A percentile compares a stretch with the other conserved stretches of the same genome.
These are phyloP conservation scores for Solanum etuberosum DNA, from an alignment of 257 asterid species.

Conservation along the genomic window DNA sequence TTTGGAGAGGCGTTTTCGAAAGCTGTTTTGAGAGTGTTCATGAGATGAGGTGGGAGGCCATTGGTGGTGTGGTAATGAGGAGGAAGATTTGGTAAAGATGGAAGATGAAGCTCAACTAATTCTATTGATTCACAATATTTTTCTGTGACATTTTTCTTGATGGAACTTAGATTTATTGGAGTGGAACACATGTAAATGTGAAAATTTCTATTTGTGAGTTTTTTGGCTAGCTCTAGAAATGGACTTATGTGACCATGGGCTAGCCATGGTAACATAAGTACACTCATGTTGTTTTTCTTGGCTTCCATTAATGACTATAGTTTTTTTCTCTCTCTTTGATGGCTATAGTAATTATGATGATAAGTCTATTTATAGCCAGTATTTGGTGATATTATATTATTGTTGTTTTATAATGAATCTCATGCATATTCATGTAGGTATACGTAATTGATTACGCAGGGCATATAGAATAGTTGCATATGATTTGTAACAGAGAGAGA, in stretches of 20 bases:
- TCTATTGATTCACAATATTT: conserved; percentile 5
- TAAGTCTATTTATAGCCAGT: not conserved
- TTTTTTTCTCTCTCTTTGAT: not conserved
- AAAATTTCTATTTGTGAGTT: conserved; percentile 17
- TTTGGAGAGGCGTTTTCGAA: conserved; percentile 16
- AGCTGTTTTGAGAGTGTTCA: conserved; percentile 25
- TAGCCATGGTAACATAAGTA: conserved; percentile 2
- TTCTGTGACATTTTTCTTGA: conserved; percentile 11
- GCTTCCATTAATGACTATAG: not conserved
- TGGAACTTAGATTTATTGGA: conserved; percentile 22
- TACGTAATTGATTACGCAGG: not conserved
- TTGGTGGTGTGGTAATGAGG: conserved; percentile 40
- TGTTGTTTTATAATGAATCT: too few relatives aligned
- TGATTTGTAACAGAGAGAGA: too few relatives aligned
- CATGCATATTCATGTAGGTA: not conserved
- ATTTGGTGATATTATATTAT: not conserved
- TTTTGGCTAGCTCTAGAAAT: conserved; percentile 25
- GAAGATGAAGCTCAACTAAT: conserved; percentile 27
- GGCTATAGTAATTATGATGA: not conserved
- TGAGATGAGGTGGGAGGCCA: conserved; percentile 36
- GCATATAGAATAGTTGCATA: not conserved
- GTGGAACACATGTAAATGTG: conserved; percentile 34
- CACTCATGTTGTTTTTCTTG: not conserved
- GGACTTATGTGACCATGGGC: conserved; percentile 4
- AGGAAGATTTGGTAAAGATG: conserved; percentile 18